phyloP scores from a whole-genome alignment of 768 basidiomycete genomes.

The Strobilomyces echinocephalus region DNA sequence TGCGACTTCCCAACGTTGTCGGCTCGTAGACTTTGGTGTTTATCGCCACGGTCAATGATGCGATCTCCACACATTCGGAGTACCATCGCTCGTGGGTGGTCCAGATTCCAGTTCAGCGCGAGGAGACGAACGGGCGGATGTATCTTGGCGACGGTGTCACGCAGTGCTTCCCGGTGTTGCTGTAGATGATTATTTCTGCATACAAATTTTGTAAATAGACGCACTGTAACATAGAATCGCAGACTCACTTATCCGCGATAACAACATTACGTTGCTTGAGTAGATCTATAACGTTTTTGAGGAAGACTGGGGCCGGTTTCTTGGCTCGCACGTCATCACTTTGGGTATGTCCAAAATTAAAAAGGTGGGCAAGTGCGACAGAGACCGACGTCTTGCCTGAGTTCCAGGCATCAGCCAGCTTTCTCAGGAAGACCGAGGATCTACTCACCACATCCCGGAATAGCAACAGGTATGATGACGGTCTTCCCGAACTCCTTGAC shows the following conservation, averaged over 20 bases:
- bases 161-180: conserved; percentile 73
- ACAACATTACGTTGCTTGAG: conserved; percentile 70
- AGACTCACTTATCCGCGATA: conserved; percentile 82
- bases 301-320: conserved; percentile 63
- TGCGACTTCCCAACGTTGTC: conserved; percentile 50
- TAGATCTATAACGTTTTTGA: conserved; percentile 64
- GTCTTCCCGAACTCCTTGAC: conserved; percentile 56
- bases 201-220: not conserved
- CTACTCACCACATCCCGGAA: conserved; percentile 85
- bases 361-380: conserved; percentile 73
- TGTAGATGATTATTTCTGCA: conserved; percentile 83
- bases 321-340: conserved; percentile 84
- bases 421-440: not conserved
- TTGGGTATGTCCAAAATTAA: conserved; percentile 87
- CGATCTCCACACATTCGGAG: conserved; percentile 78
- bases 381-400: conserved; percentile 85
- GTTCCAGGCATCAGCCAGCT: not conserved
- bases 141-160: conserved; percentile 43
- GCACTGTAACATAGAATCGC: not conserved
- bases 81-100: conserved; percentile 52
- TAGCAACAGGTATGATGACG: conserved; percentile 80
- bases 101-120: conserved; percentile 73
- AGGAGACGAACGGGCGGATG: conserved; percentile 65
- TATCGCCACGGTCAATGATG: conserved; percentile 67
- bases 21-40: conserved; percentile 78